phyloP scores from a whole-genome alignment of 768 basidiomycete genomes.

The Mycena alexandri region DNA sequence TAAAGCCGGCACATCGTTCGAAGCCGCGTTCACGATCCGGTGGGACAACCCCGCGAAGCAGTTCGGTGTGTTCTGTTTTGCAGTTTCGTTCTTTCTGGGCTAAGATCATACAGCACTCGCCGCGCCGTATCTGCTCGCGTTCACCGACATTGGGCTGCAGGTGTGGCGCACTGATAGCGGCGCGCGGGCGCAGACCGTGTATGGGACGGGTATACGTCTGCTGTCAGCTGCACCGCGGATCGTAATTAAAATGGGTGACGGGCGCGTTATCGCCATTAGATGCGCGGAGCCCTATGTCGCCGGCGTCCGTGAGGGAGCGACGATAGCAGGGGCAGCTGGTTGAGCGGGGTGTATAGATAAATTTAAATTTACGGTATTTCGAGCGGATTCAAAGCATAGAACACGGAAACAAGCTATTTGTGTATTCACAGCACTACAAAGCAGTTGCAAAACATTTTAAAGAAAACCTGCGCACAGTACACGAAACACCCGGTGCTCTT shows the following conservation, averaged over 20 bases:
- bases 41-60: constrained; percentile 32
- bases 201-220: constrained; percentile 23
- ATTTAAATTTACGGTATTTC: too few relatives aligned
- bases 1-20: constrained; percentile 32
- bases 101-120: constrained; percentile 15
- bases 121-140: constrained; percentile 30
- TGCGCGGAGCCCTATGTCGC: constrained; percentile 15
- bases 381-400: too few relatives aligned
- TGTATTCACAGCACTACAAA: too few relatives aligned
- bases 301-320: constrained; percentile 3
- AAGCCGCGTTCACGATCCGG: constrained; percentile 29
- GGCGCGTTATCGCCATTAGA: constrained; percentile 28
- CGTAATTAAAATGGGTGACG: constrained; percentile 32
- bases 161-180: constrained; percentile 34
- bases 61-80: constrained; percentile 13
- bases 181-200: constrained; percentile 26
- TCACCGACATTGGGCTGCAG: constrained; percentile 19
- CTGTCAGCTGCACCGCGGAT: constrained; percentile 24
- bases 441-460: too few relatives aligned
- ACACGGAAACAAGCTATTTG: too few relatives aligned
- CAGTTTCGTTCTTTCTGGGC: neutral
- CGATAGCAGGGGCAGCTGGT: too few relatives aligned
- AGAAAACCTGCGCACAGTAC: too few relatives aligned
- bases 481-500: too few relatives aligned
- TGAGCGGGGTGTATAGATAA: too few relatives aligned